These are phyloP conservation scores for Exserohilum rostratum DNA, from an alignment of 2,329 filamentous ascomycete genomes.

Conservation along the genomic window DNA sequence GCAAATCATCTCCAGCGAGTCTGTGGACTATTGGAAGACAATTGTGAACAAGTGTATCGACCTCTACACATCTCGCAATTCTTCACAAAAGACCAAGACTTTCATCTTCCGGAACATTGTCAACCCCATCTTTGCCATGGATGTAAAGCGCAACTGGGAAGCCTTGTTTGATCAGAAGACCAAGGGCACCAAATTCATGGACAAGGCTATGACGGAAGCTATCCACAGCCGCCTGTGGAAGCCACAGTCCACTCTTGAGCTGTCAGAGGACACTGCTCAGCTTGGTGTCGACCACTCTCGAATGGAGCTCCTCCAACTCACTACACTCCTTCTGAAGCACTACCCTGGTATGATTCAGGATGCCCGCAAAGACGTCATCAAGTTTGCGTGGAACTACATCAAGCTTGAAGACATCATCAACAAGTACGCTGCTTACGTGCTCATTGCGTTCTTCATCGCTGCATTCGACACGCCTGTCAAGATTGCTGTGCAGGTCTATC, in stretches of 20 bases:
- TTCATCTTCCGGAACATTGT: slow-evolving; percentile 91
- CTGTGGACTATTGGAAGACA: slow-evolving; percentile 82
- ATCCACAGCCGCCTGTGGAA: slow-evolving; percentile 95
- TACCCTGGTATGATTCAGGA: slow-evolving; percentile 88
- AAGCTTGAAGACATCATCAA: slow-evolving; percentile 96
- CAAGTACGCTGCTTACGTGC: slow-evolving; percentile 96
- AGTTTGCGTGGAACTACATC: slow-evolving; percentile 99
- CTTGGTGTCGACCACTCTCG: slow-evolving; percentile 92
- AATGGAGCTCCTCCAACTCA: slow-evolving; percentile 94
- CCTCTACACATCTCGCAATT: slow-evolving; percentile 77
- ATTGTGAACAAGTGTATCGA: slow-evolving; percentile 87
- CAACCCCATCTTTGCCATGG: slow-evolving; percentile 96
- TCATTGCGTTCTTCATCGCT: slow-evolving; percentile 97
- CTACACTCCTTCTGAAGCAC: slow-evolving; percentile 93
- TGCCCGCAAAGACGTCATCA: slow-evolving; percentile 95
- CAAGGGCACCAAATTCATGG: slow-evolving; percentile 75
- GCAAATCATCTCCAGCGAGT: slow-evolving; percentile 81
- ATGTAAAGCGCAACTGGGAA: slow-evolving; percentile 84
- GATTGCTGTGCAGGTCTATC: slow-evolving; percentile 94
- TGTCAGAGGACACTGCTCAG: slow-evolving; percentile 80
- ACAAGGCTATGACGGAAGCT: slow-evolving; percentile 83
- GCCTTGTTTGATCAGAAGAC: slow-evolving; percentile 55
- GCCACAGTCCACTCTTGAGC: slow-evolving; percentile 76
- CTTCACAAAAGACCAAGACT: slow-evolving; percentile 87
- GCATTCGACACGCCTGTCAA: slow-evolving; percentile 96